Evolutionary conservation across 2,329 filamentous ascomycete genomes (phyloP), one percentile per base, ranked within the genome.

Genomic region (Pyrenophora seminiperda): DNA sequence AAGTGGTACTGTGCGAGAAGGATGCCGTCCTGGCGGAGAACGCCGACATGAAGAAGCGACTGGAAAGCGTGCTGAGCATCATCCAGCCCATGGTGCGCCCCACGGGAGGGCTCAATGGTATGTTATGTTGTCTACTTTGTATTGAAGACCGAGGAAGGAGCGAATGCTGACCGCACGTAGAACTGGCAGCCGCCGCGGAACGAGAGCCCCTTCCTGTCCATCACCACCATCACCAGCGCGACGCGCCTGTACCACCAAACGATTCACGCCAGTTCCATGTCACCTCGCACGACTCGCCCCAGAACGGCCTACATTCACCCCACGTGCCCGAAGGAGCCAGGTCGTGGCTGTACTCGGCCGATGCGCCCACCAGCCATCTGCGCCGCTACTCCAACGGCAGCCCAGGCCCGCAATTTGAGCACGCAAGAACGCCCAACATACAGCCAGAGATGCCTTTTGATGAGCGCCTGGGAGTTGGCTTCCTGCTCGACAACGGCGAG

Each of bases 11-110:
- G 47, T 80, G 84, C 24, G 86, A 91, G 72, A 92, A 91, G 76
- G 88, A 93, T 67, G 81, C 82, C 11, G 83, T 91, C 44, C 84
- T 91, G 75, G 83, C 84, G 24, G 90, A 96, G 75, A 93, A 94
- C 76, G 83, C 84, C 53, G 88, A 92, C 57, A 87, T 95, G 57
- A 87, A 85, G 65, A 80, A 83, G 67, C 82, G 85, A 24, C 75
- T 96, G 59, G 81, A 83, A 48, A 79, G 81, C 24, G 82, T 91
- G 31, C 74, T 91, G 68, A 77, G 81, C 59, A 80, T 86, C 66
- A 78, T 88, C 41, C 82, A 87, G 66, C 83, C 84, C 31, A 73
- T 87, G 19, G 70, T 87, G 47, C 62, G 70, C 29, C 47, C 61
- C 1, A 47, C 68, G n/a, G 73, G 73, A 18, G 76, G 77, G 9